These are phyloP conservation scores for Candida oleophila DNA, from an alignment of 805 yeast genomes.

Conservation along the genomic window DNA sequence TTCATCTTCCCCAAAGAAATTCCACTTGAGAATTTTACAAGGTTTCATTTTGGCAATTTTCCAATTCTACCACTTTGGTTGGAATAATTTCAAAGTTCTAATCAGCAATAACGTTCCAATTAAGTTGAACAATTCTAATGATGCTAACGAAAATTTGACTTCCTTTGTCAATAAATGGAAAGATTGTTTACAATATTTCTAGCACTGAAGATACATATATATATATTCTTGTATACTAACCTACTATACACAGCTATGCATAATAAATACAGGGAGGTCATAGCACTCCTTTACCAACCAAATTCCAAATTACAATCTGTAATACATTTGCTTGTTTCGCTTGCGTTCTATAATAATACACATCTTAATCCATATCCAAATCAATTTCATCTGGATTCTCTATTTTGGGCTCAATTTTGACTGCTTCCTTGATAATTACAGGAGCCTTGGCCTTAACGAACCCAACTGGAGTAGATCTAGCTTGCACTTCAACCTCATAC, in stretches of 20 bases:
- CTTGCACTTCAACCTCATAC: conserved; percentile 13
- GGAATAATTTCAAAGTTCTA: conserved; percentile 36
- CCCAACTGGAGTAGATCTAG: conserved; percentile 39
- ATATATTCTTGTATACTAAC: neutral
- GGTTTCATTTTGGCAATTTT: conserved; percentile 32
- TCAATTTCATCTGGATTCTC: conserved; percentile 62
- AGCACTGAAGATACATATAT: neutral
- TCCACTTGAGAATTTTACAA: conserved; percentile 29
- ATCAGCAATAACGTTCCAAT: conserved; percentile 34
- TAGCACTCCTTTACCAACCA: neutral
- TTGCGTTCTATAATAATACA: neutral
- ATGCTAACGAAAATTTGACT: conserved; percentile 32
- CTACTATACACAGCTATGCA: neutral
- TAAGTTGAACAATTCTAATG: conserved; percentile 34
- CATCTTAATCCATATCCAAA: conserved; percentile 43
- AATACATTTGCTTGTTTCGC: neutral
- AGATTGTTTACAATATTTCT: conserved; percentile 16
- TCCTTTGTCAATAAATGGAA: conserved; percentile 41
- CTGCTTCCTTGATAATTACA: conserved; percentile 19
- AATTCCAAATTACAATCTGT: too few relatives aligned
- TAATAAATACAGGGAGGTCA: neutral
- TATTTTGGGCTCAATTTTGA: conserved; percentile 1
- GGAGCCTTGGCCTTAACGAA: conserved; percentile 42
- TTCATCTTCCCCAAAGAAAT: conserved; percentile 26
- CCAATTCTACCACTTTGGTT: conserved; percentile 41